phyloP scores from a whole-genome alignment of 2,329 filamentous ascomycete genomes.

The Nigrospora oryzae region DNA sequence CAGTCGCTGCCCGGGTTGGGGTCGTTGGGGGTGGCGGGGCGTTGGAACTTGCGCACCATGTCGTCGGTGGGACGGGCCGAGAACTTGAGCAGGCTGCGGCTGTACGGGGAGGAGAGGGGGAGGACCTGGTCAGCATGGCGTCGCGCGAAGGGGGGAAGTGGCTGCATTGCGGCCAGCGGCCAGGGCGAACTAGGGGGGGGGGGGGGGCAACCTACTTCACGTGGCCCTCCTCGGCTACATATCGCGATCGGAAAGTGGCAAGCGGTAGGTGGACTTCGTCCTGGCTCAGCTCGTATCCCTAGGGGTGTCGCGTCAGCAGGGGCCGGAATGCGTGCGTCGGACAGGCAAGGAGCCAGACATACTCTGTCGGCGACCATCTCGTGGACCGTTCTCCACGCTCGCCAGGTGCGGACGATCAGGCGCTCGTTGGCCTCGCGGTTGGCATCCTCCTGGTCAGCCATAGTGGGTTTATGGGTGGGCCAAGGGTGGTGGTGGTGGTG shows the following conservation, averaged over 20 bases:
- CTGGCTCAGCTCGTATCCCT: conserved; percentile 91
- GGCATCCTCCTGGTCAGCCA: conserved; percentile 32
- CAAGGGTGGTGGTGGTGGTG: not conserved
- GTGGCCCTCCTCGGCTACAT: conserved; percentile 62
- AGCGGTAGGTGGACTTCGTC: conserved; percentile 83
- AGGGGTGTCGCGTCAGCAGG: not conserved
- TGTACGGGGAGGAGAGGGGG: conserved; percentile 25
- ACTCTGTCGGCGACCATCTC: conserved; percentile 93
- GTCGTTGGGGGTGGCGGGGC: conserved; percentile 58
- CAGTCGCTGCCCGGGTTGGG: conserved; percentile 66
- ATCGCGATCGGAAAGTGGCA: conserved; percentile 69
- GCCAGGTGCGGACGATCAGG: conserved; percentile 68
- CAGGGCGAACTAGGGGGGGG: not conserved
- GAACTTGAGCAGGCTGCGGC: conserved; percentile 78
- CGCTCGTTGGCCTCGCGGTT: conserved; percentile 35
- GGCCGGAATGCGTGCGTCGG: not conserved
- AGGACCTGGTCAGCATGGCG: not conserved
- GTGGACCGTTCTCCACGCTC: conserved; percentile 85
- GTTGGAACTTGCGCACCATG: conserved; percentile 81
- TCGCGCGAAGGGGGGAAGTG: too few species aligned
- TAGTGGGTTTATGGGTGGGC: conserved; percentile 14
- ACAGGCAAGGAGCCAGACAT: conserved; percentile 25
- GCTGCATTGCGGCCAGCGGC: too few species aligned
- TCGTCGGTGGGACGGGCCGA: conserved; percentile 74
- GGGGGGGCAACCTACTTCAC: conserved; percentile 55